Base-by-base conservation (phyloP, 371 early-diverging fungal genomes). In the Capillidium rhysosporum region DNA sequence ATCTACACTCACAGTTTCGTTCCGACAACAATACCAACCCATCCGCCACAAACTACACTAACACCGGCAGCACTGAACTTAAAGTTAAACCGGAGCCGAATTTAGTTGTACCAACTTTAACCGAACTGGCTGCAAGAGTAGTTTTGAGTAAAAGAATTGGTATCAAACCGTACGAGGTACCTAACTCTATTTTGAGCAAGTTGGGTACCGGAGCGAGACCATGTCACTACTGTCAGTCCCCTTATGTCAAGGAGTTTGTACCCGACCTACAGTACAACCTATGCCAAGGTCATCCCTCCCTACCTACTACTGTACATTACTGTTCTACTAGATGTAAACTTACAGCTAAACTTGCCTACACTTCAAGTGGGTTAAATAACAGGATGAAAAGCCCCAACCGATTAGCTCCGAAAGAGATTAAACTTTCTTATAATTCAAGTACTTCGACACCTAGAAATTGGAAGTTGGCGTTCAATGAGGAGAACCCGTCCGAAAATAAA, bases 211-310 rank as follows among this genome's bases (percentile, higher is more conserved):
- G 67, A 7, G 71, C 67, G 1, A 47, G 69, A 4, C 58, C 65
- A 0, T 78, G 79, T 55, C 65, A 60, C 5, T 56, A 61, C 29
- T 78, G 79, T 40, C 65, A 67, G 5, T 54, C 61, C 5, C 69
- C 75, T 0, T 76, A 73, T 60, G 69, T 76, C 41, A 68, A 72
- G 21, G 79, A 78, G 57, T 76, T 76, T 76, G 64, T 78, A 1
- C 70, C 74, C 1, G 73, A 21, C 23, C 21, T 52, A 5, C 38
- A 52, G 24, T 39, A 25, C 23, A 10, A 24, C n/a, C 10, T 7
- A 3, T 40, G 28, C 18, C 52, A 40, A 24, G 52, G 52, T 52
- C 52, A 52, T 26, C 52, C 52, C 26, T 21, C 2, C 7, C 9
- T 52, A 7, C 52, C 52, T n/a, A 52, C 40, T n/a, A 52, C 9